Percentiles rank a stretch among this genome's conserved stretches.
phyloP scores from a whole-genome alignment of 495 filamentous ascomycete genomes.

The Amorphotheca resinae region DNA sequence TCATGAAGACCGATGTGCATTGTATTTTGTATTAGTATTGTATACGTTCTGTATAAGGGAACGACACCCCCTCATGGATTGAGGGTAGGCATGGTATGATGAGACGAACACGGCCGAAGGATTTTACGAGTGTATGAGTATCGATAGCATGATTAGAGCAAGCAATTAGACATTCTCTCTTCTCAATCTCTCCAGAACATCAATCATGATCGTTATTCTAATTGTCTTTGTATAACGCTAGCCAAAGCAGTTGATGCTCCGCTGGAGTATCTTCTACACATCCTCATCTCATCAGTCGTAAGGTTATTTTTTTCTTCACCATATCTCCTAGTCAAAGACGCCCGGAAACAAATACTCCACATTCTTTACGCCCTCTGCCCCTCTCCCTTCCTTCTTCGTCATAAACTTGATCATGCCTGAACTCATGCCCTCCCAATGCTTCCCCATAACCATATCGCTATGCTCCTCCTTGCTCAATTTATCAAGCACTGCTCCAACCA shows the following conservation, averaged over 20 bases:
- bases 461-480: constrained; percentile 67
- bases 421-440: constrained; percentile 52
- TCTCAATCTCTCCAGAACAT: no score
- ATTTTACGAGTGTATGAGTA: no score
- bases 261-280: constrained; percentile 6
- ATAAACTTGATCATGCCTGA: constrained; percentile 60
- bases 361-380: constrained; percentile 51
- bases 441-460: constrained; percentile 62
- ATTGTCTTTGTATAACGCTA: no score
- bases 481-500: constrained; percentile 80
- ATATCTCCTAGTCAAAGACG: constrained; percentile 20
- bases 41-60: no score
- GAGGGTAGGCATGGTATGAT: no score
- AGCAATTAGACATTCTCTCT: no score
- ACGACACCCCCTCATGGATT: no score
- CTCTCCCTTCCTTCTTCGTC: constrained; percentile 52
- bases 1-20: background rate
- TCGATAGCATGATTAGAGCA: no score
- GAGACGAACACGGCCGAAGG: no score
- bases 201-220: no score
- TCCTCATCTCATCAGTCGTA: background rate
- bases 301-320: constrained; percentile 5
- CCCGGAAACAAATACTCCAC: constrained; percentile 70
- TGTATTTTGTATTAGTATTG: background rate
- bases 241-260: constrained; percentile 9